These are phyloP conservation scores for Wickerhamiella hasegawae DNA, from an alignment of 805 yeast genomes.

Conservation along the genomic window DNA sequence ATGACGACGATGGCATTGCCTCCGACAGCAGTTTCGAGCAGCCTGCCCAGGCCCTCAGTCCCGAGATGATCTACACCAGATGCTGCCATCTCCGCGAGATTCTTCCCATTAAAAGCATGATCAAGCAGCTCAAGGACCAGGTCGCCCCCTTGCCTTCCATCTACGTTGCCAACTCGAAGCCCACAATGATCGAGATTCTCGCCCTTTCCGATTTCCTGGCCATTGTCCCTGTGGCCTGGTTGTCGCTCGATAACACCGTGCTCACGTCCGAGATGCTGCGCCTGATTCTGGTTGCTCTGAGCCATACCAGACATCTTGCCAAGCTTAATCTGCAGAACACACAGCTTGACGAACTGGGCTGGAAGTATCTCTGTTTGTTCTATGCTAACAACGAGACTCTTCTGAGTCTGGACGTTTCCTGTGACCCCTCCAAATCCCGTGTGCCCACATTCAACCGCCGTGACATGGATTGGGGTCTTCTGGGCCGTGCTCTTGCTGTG, in stretches of 20 bases:
- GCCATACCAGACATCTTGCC: slow-evolving; percentile 48
- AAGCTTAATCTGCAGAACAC: slow-evolving; percentile 69
- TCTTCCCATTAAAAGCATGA: slow-evolving; percentile 77
- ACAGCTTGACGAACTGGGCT: slow-evolving; percentile 51
- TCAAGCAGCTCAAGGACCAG: slow-evolving; percentile 65
- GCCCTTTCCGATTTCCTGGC: slow-evolving; percentile 80
- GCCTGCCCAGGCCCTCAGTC: slow-evolving; percentile 17
- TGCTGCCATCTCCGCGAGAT: slow-evolving; percentile 90
- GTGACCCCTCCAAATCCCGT: slow-evolving; percentile 12
- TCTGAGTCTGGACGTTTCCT: slow-evolving; percentile 16
- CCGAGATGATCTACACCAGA: slow-evolving; percentile 71
- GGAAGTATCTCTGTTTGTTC: slow-evolving; percentile 69
- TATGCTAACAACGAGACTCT: slow-evolving; percentile 37
- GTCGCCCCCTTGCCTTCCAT: slow-evolving; percentile 57
- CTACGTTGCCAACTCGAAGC: slow-evolving; percentile 71
- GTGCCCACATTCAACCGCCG: slow-evolving; percentile 32
- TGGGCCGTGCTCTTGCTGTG: slow-evolving; percentile 49
- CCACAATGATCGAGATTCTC: slow-evolving; percentile 74
- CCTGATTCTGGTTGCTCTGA: slow-evolving; percentile 53
- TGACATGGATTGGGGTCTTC: slow-evolving; percentile 68
- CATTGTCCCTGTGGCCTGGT: slow-evolving; percentile 63
- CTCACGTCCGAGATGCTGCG: slow-evolving; percentile 63
- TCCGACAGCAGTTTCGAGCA: not conserved
- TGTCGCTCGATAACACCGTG: slow-evolving; percentile 65
- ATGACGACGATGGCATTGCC: not conserved